Conservation (phyloP, 2,329 filamentous ascomycete genomes). For the Colletotrichum eleusines region DNA sequence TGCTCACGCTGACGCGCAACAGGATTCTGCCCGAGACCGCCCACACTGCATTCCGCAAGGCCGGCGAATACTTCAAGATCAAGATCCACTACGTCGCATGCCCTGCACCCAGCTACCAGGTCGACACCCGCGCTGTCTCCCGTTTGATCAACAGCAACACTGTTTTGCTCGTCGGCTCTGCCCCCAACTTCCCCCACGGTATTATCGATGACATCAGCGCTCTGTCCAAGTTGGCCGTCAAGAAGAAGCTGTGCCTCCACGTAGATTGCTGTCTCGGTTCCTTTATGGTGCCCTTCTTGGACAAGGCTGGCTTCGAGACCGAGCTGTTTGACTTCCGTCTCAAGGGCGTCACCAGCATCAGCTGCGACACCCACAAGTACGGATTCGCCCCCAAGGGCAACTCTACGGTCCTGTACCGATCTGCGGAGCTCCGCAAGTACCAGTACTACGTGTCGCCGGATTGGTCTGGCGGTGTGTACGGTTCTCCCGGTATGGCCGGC, state of each 20-base stretch:
- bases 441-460: conserved; percentile 97
- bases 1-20: conserved; percentile 34
- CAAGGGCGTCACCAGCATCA: conserved; percentile 94
- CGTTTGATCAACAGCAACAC: conserved; percentile 96
- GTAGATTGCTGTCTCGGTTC: conserved; percentile 98
- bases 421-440: conserved; percentile 80
- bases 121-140: conserved; percentile 80
- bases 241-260: conserved; percentile 86
- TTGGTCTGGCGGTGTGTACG: conserved; percentile 97
- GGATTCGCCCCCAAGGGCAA: conserved; percentile 99
- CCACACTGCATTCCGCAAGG: conserved; percentile 97
- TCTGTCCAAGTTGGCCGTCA: conserved; percentile 84
- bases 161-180: conserved; percentile 90
- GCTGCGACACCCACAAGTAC: conserved; percentile 98
- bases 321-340: conserved; percentile 93
- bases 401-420: conserved; percentile 91
- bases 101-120: conserved; percentile 87
- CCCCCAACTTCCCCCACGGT: conserved; percentile 97
- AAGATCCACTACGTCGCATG: conserved; percentile 90
- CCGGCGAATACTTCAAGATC: conserved; percentile 95
- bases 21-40: conserved; percentile 95
- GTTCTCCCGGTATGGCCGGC: conserved; percentile 90
- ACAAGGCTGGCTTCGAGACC: conserved; percentile 91
- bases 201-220: conserved; percentile 95
- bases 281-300: conserved; percentile 92